Evolutionary conservation across 192 early-diverging fungal species (phyloP).

Genomic region (Entophlyctis luteolus): DNA sequence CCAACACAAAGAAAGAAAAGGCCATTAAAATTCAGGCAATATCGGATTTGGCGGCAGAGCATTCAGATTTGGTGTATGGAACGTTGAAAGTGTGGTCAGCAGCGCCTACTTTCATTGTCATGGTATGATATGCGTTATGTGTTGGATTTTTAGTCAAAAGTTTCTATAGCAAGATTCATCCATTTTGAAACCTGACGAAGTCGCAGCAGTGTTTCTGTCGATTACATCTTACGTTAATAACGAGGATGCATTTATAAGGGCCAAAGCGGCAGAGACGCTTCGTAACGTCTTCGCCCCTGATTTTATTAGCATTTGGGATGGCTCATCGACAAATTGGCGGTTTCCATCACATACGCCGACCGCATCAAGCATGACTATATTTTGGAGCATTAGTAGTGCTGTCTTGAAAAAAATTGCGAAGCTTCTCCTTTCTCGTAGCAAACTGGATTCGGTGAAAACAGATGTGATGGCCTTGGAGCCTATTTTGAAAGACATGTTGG

Average conservation of each 20-base stretch:
- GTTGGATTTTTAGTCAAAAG: constrained; percentile 14
- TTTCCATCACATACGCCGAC: constrained; percentile 33
- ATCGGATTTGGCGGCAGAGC: constrained; percentile 60
- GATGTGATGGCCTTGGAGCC: constrained; percentile 19
- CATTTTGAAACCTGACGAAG: constrained; percentile 63
- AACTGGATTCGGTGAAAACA: not conserved
- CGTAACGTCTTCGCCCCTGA: constrained; percentile 68
- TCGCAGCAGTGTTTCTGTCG: constrained; percentile 65
- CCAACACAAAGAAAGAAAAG: constrained; percentile 44
- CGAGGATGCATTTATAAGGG: constrained; percentile 63
- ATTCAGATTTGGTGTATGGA: constrained; percentile 72
- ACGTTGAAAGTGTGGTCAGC: constrained; percentile 71
- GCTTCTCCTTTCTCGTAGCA: constrained; percentile 66
- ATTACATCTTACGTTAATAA: constrained; percentile 77
- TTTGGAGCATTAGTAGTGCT: constrained; percentile 73
- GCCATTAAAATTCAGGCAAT: constrained; percentile 35
- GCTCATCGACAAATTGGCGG: constrained; percentile 40
- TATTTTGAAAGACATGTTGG: constrained; percentile 25
- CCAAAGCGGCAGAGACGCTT: constrained; percentile 67
- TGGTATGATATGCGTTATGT: constrained; percentile 44
- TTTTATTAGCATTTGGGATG: constrained; percentile 77
- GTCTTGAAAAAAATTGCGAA: constrained; percentile 60
- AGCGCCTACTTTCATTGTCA: constrained; percentile 73
- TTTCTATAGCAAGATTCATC: constrained; percentile 59
- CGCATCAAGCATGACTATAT: constrained; percentile 61